phyloP scores from a whole-genome alignment of 768 basidiomycete species.

The Suillus hirtellus region DNA sequence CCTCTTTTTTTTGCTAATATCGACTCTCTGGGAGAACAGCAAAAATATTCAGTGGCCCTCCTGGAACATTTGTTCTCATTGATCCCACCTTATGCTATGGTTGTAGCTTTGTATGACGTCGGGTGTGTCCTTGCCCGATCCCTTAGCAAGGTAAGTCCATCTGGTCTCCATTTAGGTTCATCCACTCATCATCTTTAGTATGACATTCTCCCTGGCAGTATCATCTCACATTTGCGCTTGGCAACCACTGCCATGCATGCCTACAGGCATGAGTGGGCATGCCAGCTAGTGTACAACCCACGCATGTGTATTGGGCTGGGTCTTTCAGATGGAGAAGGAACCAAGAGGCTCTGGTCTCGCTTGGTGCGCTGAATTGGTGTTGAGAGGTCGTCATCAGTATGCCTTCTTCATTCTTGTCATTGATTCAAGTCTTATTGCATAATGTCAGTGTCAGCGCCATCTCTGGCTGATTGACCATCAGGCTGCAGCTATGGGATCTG shows the following conservation, averaged over 20 bases:
- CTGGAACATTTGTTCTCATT: too few species aligned
- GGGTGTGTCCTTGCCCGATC: conserved; percentile 35
- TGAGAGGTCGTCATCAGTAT: conserved; percentile 33
- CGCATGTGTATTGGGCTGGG: too few species aligned
- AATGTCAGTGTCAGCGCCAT: conserved; percentile 21
- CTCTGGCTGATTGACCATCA: too few species aligned
- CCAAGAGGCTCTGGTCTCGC: conserved; percentile 36
- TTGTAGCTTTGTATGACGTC: conserved; percentile 31
- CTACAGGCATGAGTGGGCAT: too few species aligned
- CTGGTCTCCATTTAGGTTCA: not conserved
- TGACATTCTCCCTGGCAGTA: conserved; percentile 24
- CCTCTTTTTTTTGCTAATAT: too few species aligned
- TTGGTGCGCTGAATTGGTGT: conserved; percentile 37
- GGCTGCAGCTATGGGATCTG: conserved; percentile 23
- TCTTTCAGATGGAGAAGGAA: conserved; percentile 16
- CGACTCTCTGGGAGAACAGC: too few species aligned
- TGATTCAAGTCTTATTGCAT: conserved; percentile 6
- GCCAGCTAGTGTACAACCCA: too few species aligned
- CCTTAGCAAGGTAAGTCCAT: conserved; percentile 30
- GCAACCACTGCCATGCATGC: conserved; percentile 33
- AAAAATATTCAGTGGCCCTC: too few species aligned
- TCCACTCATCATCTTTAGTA: conserved; percentile 21
- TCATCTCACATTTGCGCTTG: conserved; percentile 27
- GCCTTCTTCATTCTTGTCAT: conserved; percentile 3
- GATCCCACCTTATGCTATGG: too few species aligned